These are phyloP conservation scores for Tieghemiomyces parasiticus DNA, from an alignment of 192 early-diverging fungal genomes.

Conservation along the genomic window DNA sequence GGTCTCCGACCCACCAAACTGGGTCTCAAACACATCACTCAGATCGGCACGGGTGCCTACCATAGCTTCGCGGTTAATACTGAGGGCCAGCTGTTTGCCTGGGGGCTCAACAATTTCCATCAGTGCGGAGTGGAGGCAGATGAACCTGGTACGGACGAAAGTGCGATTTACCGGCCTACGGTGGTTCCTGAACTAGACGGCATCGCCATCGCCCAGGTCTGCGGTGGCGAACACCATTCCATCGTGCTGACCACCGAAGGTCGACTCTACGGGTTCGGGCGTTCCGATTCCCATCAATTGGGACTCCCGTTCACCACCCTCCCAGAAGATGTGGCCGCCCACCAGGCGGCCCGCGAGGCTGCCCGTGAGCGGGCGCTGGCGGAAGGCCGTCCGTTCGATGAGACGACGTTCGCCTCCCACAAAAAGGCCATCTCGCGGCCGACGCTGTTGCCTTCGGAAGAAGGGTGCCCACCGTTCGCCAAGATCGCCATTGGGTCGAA, in stretches of 20 bases:
- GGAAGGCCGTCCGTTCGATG: constrained; percentile 11
- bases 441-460: constrained; percentile 38
- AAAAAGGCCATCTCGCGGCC: constrained; percentile 45
- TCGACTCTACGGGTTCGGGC: constrained; percentile 63
- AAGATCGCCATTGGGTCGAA: constrained; percentile 45
- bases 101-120: constrained; percentile 84
- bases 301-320: constrained; percentile 41
- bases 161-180: constrained; percentile 37
- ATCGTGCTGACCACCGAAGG: constrained; percentile 62
- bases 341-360: constrained; percentile 11
- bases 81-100: constrained; percentile 49
- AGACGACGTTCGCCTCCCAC: constrained; percentile 16
- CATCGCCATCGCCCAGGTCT: constrained; percentile 33
- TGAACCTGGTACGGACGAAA: constrained; percentile 22
- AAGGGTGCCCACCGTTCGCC: constrained; percentile 20
- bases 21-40: constrained; percentile 35
- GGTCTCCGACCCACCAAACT: constrained; percentile 38
- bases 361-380: constrained; percentile 7
- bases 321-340: constrained; percentile 9
- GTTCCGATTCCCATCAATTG: constrained; percentile 68
- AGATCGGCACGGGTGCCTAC: constrained; percentile 69
- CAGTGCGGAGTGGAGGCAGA: constrained; percentile 64
- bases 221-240: constrained; percentile 80
- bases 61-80: constrained; percentile 68
- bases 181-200: constrained; percentile 32